Evolutionary conservation across 148 eudicot species (phyloP).

Genomic region (Hydrangea macrophylla): DNA sequence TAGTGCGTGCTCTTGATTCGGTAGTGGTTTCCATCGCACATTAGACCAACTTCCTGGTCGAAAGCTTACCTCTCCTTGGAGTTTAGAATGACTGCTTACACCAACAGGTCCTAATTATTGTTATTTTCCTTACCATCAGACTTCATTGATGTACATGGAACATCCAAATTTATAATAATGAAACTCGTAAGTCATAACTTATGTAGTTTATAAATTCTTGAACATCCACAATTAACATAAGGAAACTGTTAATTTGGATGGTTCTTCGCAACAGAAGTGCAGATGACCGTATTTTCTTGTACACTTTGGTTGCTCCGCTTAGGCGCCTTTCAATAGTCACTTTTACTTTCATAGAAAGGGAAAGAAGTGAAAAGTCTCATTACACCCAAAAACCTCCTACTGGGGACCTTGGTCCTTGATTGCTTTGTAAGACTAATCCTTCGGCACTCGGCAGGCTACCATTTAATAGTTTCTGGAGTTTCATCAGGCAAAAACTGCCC

Average conservation of each 20-base stretch:
- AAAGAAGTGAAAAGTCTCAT: too few species aligned
- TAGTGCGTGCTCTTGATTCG: not conserved
- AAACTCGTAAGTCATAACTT: not conserved
- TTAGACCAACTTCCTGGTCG: not conserved
- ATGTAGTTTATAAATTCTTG: not conserved
- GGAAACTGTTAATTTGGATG: not conserved
- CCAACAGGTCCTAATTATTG: not conserved
- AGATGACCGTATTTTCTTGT: not conserved
- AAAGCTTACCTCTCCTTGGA: not conserved
- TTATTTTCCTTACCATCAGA: not conserved
- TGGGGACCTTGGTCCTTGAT: not conserved
- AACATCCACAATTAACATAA: not conserved
- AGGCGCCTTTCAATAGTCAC: too few species aligned
- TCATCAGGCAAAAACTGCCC: constrained; percentile 1
- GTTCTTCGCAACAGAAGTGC: not conserved
- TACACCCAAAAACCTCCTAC: too few species aligned
- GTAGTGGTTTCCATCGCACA: not conserved
- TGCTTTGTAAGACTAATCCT: not conserved
- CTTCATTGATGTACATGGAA: not conserved
- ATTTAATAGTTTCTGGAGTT: not conserved
- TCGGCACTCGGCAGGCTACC: not conserved
- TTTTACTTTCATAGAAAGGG: too few species aligned
- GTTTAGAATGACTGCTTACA: not conserved
- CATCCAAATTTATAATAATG: not conserved
- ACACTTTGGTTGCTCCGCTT: not conserved